Conservation (phyloP, 768 basidiomycete genomes). For the Pleurotus cornucopiae region DNA sequence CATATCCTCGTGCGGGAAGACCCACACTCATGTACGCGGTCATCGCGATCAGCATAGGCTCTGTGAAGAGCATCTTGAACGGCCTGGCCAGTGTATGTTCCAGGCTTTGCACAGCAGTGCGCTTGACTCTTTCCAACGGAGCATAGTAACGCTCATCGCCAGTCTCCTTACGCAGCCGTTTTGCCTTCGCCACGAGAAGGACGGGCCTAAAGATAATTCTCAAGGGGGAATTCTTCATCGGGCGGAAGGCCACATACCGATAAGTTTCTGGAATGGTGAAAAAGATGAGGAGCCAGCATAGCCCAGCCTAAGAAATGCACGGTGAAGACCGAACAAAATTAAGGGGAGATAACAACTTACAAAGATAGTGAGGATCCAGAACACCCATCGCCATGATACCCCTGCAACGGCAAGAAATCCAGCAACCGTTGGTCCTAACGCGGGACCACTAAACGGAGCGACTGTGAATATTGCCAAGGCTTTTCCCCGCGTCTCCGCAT, state of each 20-base stretch:
- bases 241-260: constrained; percentile 27
- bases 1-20: constrained; percentile 6
- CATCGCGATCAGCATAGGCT: constrained; percentile 64
- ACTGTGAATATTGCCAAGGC: constrained; percentile 63
- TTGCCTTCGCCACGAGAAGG: constrained; percentile 50
- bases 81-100: constrained; percentile 52
- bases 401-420: constrained; percentile 37
- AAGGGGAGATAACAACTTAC: constrained; percentile 26
- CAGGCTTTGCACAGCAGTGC: constrained; percentile 33
- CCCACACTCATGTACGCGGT: constrained; percentile 59
- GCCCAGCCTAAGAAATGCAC: constrained; percentile 32
- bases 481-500: constrained; percentile 53
- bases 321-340: neutral
- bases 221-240: neutral
- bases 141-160: constrained; percentile 50
- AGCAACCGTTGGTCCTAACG: constrained; percentile 50
- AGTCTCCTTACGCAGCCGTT: constrained; percentile 44
- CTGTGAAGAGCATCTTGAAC: constrained; percentile 58
- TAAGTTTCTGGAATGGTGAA: constrained; percentile 70
- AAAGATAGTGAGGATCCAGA: constrained; percentile 59
- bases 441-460: constrained; percentile 67
- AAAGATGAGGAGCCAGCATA: constrained; percentile 43
- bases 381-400: constrained; percentile 63
- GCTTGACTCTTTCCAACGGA: constrained; percentile 39
- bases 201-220: constrained; percentile 36